These are phyloP conservation scores for Fistulina hepatica DNA, from an alignment of 1,284 basidiomycete species.

Conservation along the genomic window DNA sequence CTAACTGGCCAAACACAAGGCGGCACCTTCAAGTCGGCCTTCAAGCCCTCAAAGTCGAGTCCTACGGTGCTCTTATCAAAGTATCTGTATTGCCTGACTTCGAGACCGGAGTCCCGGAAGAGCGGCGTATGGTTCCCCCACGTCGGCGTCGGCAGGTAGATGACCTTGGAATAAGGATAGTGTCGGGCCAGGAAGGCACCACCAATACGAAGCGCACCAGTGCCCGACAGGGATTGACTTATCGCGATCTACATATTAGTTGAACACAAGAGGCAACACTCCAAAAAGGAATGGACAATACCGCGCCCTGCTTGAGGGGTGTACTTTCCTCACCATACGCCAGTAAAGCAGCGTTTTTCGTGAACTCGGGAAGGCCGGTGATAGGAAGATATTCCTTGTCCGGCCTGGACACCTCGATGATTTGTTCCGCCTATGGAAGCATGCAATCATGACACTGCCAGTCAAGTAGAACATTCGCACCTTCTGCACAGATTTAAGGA, in stretches of 20 bases:
- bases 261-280: slow-evolving; percentile 9
- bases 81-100: slow-evolving; percentile 90
- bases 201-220: slow-evolving; percentile 94
- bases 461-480: slow-evolving; percentile 26
- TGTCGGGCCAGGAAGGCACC: slow-evolving; percentile 88
- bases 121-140: slow-evolving; percentile 96
- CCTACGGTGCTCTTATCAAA: slow-evolving; percentile 93
- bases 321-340: slow-evolving; percentile 83
- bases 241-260: slow-evolving; percentile 58
- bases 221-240: slow-evolving; percentile 96
- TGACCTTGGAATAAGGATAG: slow-evolving; percentile 80
- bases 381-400: slow-evolving; percentile 99
- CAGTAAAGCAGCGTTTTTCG: slow-evolving; percentile 80
- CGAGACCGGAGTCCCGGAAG: slow-evolving; percentile 86
- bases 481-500: slow-evolving; percentile 85
- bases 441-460: slow-evolving; percentile 4
- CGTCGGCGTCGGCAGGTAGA: slow-evolving; percentile 91
- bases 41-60: slow-evolving; percentile 88
- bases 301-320: slow-evolving; percentile 68
- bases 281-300: slow-evolving; percentile 28
- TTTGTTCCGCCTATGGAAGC: slow-evolving; percentile 63
- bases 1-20: slow-evolving; percentile 3
- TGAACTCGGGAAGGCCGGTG: slow-evolving; percentile 84
- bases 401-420: slow-evolving; percentile 52
- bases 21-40: slow-evolving; percentile 70